phyloP scores from a whole-genome alignment of 352 stramenopile species.

The Phytophthora pinifolia region DNA sequence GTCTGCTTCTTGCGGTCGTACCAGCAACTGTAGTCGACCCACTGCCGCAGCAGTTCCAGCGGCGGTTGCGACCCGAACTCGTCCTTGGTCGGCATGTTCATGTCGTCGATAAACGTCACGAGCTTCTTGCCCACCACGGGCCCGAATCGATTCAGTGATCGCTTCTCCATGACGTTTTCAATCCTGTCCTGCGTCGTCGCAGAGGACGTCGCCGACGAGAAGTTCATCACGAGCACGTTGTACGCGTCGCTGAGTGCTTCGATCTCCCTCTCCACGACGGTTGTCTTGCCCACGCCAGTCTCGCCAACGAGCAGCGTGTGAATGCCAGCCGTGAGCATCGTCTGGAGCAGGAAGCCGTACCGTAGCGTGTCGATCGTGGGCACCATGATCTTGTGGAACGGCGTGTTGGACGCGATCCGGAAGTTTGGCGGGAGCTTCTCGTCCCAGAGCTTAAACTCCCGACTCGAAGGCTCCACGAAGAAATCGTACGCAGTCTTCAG shows the following conservation, averaged over 20 bases:
- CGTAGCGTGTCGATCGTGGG: constrained; percentile 85
- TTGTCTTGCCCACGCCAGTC: constrained; percentile 90
- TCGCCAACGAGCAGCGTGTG: constrained; percentile 89
- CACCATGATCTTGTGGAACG: constrained; percentile 89
- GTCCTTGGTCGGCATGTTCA: constrained; percentile 93
- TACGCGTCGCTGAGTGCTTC: constrained; percentile 80
- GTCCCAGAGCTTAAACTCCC: constrained; percentile 86
- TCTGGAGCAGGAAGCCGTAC: constrained; percentile 82
- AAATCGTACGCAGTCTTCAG: constrained; percentile 94
- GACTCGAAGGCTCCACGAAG: constrained; percentile 79
- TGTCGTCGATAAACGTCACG: constrained; percentile 91
- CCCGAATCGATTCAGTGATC: constrained; percentile 87
- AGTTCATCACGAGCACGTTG: constrained; percentile 86
- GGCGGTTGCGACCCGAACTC: constrained; percentile 91
- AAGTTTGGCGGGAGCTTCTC: constrained; percentile 81
- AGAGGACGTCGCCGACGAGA: constrained; percentile 88
- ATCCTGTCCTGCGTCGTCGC: constrained; percentile 90
- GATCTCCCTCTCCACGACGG: constrained; percentile 80
- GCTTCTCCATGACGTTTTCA: constrained; percentile 91
- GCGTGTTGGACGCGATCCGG: constrained; percentile 63
- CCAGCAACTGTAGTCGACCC: constrained; percentile 92
- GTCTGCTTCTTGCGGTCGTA: constrained; percentile 92
- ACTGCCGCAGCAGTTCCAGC: constrained; percentile 90
- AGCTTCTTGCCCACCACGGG: constrained; percentile 87
- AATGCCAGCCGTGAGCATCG: constrained; percentile 69